phyloP scores from a whole-genome alignment of 225 moss, liverwort and hornwort genomes.

The Physcomitrium patens region DNA sequence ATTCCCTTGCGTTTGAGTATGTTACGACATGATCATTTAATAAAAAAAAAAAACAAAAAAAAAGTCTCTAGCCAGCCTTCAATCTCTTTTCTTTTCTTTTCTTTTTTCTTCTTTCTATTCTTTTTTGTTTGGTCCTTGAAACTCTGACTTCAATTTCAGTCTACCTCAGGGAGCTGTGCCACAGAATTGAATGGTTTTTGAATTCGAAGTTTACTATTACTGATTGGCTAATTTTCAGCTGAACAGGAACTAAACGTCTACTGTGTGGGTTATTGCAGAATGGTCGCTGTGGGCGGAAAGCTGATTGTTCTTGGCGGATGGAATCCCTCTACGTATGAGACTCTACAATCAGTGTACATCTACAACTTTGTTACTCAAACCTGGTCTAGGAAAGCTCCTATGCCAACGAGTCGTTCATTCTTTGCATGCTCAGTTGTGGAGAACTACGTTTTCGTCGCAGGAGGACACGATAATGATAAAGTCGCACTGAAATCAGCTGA shows the following conservation, averaged over 20 bases:
- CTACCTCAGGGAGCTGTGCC: too few species aligned
- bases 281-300: slow-evolving; percentile 63
- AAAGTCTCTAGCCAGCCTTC: too few species aligned
- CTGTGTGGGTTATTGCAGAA: slow-evolving; percentile 29
- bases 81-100: too few species aligned
- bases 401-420: slow-evolving; percentile 71
- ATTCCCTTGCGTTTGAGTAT: too few species aligned
- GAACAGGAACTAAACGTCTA: too few species aligned
- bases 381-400: slow-evolving; percentile 68
- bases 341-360: slow-evolving; percentile 60
- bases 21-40: too few species aligned
- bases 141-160: too few species aligned
- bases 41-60: too few species aligned
- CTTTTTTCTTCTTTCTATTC: too few species aligned
- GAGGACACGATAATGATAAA: slow-evolving; percentile 82
- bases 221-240: neutral
- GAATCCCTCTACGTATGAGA: slow-evolving; percentile 75
- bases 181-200: too few species aligned
- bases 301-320: slow-evolving; percentile 77
- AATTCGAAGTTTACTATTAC: too few species aligned
- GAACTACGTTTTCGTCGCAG: slow-evolving; percentile 59
- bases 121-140: too few species aligned
- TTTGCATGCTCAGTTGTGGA: slow-evolving; percentile 66
- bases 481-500: slow-evolving; percentile 66
- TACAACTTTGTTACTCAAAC: slow-evolving; percentile 59